These are phyloP conservation scores for Hemisphaericaspora lyxosophila DNA, from an alignment of 1,139 yeast genomes.

Conservation along the genomic window DNA sequence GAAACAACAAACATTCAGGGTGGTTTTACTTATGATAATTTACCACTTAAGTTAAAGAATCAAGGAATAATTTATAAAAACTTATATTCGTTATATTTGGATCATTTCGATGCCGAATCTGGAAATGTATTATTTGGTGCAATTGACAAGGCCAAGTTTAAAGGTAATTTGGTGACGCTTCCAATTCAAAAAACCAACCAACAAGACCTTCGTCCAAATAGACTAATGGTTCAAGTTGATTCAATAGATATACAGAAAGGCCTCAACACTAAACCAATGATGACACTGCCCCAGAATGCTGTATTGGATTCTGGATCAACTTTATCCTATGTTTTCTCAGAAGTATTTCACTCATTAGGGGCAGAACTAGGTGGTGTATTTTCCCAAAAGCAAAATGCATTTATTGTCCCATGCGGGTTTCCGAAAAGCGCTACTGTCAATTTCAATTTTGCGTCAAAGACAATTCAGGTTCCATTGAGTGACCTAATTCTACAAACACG, in stretches of 20 bases:
- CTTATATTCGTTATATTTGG: conserved; percentile 56
- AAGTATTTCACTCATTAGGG: too few species aligned
- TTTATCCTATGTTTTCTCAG: too few species aligned
- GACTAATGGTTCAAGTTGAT: conserved; percentile 18
- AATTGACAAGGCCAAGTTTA: neutral
- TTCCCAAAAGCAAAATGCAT: too few species aligned
- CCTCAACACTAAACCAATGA: too few species aligned
- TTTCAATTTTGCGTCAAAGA: conserved; percentile 38
- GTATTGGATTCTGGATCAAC: too few species aligned
- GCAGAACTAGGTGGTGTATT: too few species aligned
- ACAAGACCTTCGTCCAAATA: conserved; percentile 14
- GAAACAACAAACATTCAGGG: conserved; percentile 5
- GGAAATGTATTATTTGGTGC: conserved; percentile 22
- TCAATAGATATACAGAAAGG: too few species aligned
- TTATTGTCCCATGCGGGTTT: conserved; percentile 20
- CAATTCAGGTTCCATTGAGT: conserved; percentile 36
- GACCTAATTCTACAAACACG: conserved; percentile 23
- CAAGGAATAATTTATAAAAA: conserved; percentile 24
- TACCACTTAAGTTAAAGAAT: neutral
- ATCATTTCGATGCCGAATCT: conserved; percentile 23
- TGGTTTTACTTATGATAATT: neutral
- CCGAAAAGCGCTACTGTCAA: conserved; percentile 15
- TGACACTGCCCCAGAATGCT: too few species aligned
- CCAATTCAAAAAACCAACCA: conserved; percentile 12
- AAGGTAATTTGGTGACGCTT: conserved; percentile 23